Evolutionary conservation across 2,329 filamentous ascomycete species (phyloP).

Genomic region (Aspergillus sp.): DNA sequence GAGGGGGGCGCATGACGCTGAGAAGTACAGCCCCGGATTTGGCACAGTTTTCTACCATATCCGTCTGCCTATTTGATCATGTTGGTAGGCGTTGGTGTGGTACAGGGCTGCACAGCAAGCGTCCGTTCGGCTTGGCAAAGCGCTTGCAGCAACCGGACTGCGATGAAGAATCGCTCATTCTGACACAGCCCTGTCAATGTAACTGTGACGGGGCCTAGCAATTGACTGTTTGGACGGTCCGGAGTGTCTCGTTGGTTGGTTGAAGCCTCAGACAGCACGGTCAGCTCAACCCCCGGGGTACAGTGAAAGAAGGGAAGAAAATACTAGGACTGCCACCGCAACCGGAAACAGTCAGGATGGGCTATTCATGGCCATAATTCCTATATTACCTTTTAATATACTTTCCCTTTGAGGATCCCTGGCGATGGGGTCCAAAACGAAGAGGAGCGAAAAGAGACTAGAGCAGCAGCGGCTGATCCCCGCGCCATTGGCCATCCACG

Average conservation of each 20-base stretch:
- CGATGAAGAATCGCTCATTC: background rate
- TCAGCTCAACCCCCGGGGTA: background rate
- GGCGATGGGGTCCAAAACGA: conserved; percentile 1
- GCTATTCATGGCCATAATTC: too few species aligned
- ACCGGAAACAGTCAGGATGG: conserved; percentile 1
- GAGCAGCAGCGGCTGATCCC: conserved; percentile 18
- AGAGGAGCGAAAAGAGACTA: conserved; percentile 13
- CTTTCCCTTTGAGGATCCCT: background rate
- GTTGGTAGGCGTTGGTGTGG: conserved; percentile 3
- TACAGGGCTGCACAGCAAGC: conserved; percentile 13
- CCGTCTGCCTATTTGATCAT: too few species aligned
- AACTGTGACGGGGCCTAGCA: background rate
- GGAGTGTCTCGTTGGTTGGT: background rate
- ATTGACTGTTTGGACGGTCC: background rate
- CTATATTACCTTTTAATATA: too few species aligned
- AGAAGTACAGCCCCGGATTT: too few species aligned
- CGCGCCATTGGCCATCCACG: conserved; percentile 10
- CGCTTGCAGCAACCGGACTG: conserved; percentile 15
- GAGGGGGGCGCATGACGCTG: too few species aligned
- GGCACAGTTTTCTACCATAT: too few species aligned
- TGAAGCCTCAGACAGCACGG: background rate
- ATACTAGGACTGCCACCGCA: background rate
- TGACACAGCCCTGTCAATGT: background rate
- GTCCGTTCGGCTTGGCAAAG: conserved; percentile 24
- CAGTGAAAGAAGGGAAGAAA: too few species aligned